These are phyloP conservation scores for Epichloe bromicola DNA, from an alignment of 2,329 filamentous ascomycete species.

Conservation along the genomic window DNA sequence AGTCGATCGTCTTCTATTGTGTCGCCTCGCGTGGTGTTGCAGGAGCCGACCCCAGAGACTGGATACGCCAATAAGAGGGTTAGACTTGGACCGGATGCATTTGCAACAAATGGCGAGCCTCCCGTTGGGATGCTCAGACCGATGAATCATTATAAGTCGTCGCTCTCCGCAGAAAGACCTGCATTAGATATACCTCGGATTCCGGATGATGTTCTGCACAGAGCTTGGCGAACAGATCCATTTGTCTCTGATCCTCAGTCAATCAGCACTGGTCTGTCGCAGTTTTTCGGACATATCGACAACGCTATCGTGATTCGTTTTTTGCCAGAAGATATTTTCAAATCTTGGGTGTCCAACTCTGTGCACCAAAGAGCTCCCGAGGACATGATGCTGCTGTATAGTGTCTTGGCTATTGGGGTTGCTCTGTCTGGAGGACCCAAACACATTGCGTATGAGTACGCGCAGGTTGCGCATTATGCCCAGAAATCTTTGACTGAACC, in stretches of 20 bases:
- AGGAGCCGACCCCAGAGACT: slow-evolving; percentile 19
- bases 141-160: slow-evolving; percentile 25
- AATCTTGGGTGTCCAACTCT: slow-evolving; percentile 22
- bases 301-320: slow-evolving; percentile 29
- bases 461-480: slow-evolving; percentile 44
- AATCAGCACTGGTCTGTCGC: slow-evolving; percentile 24
- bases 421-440: slow-evolving; percentile 25
- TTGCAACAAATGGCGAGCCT: slow-evolving; percentile 23
- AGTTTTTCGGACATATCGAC: slow-evolving; percentile 30
- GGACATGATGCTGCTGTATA: slow-evolving; percentile 35
- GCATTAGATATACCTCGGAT: slow-evolving; percentile 31
- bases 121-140: slow-evolving; percentile 16
- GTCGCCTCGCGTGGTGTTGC: slow-evolving; percentile 30
- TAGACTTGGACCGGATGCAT: slow-evolving; percentile 34
- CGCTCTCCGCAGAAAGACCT: slow-evolving; percentile 23
- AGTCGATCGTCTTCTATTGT: slow-evolving; percentile 34
- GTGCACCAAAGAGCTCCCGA: slow-evolving; percentile 26
- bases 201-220: slow-evolving; percentile 33
- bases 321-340: slow-evolving; percentile 27
- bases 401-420: slow-evolving; percentile 26
- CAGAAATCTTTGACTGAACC: slow-evolving; percentile 18
- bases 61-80: slow-evolving; percentile 39
- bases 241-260: slow-evolving; percentile 31
- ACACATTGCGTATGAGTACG: slow-evolving; percentile 26
- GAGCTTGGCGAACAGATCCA: slow-evolving; percentile 37